These are phyloP conservation scores for Calendula officinalis DNA, from an alignment of 129 eudicot species.

Conservation along the genomic window DNA sequence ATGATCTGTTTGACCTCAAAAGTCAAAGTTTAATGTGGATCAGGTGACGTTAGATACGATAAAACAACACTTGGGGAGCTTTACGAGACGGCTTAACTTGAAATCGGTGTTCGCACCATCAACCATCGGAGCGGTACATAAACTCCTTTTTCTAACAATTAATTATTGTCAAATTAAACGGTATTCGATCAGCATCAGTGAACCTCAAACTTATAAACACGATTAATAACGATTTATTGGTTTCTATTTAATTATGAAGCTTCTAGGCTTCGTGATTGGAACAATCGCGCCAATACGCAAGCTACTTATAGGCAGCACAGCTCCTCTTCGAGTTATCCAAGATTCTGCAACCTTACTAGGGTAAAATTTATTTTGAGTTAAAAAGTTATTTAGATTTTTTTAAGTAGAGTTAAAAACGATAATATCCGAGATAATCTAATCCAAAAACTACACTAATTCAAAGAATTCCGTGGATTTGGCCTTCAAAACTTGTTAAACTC, in stretches of 20 bases:
- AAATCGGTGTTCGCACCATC: slow-evolving; percentile 72
- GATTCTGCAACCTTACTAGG: slow-evolving; percentile 45
- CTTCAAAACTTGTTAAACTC: too few species aligned
- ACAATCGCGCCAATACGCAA: slow-evolving; percentile 35
- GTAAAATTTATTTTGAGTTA: slow-evolving; percentile 32
- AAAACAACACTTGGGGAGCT: slow-evolving; percentile 22
- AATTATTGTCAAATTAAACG: not conserved
- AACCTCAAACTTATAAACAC: not conserved
- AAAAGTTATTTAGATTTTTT: too few species aligned
- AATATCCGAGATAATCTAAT: too few species aligned
- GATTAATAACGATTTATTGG: too few species aligned
- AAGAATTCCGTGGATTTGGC: too few species aligned
- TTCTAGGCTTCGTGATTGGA: slow-evolving; percentile 49
- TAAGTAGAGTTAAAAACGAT: too few species aligned
- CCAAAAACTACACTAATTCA: too few species aligned
- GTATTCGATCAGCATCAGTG: too few species aligned
- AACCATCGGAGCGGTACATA: slow-evolving; percentile 70
- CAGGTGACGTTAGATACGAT: slow-evolving; percentile 24
- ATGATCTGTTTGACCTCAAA: not conserved
- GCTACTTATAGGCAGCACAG: slow-evolving; percentile 44
- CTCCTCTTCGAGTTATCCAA: slow-evolving; percentile 50
- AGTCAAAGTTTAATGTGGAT: slow-evolving; percentile 3
- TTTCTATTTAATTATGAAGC: slow-evolving; percentile 32
- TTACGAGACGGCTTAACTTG: slow-evolving; percentile 43
- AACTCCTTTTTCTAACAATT: not conserved